Evolutionary conservation across 106 monocot species (phyloP).

Genomic region (Acorus gramineus): DNA sequence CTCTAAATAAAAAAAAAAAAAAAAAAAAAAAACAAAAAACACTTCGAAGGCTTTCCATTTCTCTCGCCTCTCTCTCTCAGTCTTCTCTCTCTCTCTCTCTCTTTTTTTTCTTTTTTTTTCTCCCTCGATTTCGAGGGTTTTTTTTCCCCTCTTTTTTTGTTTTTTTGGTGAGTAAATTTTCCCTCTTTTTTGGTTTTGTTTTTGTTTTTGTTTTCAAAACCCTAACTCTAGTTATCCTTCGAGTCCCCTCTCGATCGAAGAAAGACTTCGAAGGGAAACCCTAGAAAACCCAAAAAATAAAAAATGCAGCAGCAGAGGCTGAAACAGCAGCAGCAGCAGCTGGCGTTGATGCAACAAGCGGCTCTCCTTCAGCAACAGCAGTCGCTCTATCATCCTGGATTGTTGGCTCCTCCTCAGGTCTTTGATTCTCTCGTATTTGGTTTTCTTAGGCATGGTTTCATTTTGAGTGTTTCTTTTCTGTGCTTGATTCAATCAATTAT

Average conservation of each 20-base stretch:
- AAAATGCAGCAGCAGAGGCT: conserved; percentile 42
- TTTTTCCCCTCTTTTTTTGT: background rate
- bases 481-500: background rate
- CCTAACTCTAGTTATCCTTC: too few species aligned
- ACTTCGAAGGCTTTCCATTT: too few species aligned
- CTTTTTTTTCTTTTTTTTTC: conserved; percentile 1
- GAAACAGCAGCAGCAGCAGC: conserved; percentile 9
- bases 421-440: background rate
- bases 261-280: background rate
- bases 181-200: too few species aligned
- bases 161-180: too few species aligned
- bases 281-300: conserved; percentile 13
- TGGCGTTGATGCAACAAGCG: conserved; percentile 40
- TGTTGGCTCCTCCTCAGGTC: conserved; percentile 45
- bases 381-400: conserved; percentile 37
- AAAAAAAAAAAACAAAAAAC: too few species aligned
- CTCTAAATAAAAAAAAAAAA: too few species aligned
- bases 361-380: conserved; percentile 39
- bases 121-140: conserved; percentile 8
- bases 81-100: too few species aligned
- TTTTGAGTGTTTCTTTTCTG: background rate
- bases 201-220: too few species aligned
- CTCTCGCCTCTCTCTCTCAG: too few species aligned
- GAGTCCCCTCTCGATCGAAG: background rate
- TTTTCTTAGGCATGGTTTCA: background rate